A percentile compares a stretch with the other conserved stretches of the same genome.
phyloP scores from a whole-genome alignment of 352 stramenopile genomes.

The Pseudoperonospora humuli region DNA sequence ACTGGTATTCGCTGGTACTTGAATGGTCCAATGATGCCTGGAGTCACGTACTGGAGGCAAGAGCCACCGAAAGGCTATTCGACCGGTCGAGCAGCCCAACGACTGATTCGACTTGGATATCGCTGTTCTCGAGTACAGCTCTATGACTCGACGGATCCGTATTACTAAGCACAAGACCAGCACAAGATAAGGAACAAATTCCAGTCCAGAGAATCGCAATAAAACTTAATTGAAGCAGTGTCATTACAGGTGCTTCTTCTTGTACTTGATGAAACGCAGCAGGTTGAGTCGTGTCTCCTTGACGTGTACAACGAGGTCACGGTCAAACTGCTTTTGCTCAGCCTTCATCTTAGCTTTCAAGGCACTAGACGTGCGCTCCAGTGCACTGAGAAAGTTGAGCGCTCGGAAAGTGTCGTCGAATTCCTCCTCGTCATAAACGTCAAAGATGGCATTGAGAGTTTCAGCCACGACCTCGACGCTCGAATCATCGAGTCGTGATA shows the following conservation, averaged over 20 bases:
- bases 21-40: too few relatives aligned
- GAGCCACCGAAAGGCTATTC: slow-evolving; percentile 30
- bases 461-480: slow-evolving; percentile 80
- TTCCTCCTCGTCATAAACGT: slow-evolving; percentile 77
- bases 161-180: slow-evolving; percentile 22
- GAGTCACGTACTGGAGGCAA: too few relatives aligned
- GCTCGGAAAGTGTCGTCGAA: slow-evolving; percentile 68
- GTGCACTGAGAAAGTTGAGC: slow-evolving; percentile 47
- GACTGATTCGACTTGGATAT: slow-evolving; percentile 66
- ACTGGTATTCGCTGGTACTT: too few relatives aligned
- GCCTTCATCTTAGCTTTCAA: slow-evolving; percentile 70
- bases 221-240: slow-evolving; percentile 18
- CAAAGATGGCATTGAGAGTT: slow-evolving; percentile 80
- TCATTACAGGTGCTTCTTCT: slow-evolving; percentile 78
- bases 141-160: slow-evolving; percentile 51
- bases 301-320: slow-evolving; percentile 68
- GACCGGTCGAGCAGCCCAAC: slow-evolving; percentile 45
- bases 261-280: slow-evolving; percentile 88
- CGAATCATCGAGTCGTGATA: slow-evolving; percentile 48
- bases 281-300: slow-evolving; percentile 86
- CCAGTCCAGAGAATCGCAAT: too few relatives aligned
- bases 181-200: slow-evolving; percentile 1
- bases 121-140: slow-evolving; percentile 54
- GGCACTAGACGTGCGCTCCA: slow-evolving; percentile 53
- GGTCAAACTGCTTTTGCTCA: slow-evolving; percentile 72